These are phyloP conservation scores for Colletotrichum trifolii DNA, from an alignment of 2,329 filamentous ascomycete species.

Conservation along the genomic window DNA sequence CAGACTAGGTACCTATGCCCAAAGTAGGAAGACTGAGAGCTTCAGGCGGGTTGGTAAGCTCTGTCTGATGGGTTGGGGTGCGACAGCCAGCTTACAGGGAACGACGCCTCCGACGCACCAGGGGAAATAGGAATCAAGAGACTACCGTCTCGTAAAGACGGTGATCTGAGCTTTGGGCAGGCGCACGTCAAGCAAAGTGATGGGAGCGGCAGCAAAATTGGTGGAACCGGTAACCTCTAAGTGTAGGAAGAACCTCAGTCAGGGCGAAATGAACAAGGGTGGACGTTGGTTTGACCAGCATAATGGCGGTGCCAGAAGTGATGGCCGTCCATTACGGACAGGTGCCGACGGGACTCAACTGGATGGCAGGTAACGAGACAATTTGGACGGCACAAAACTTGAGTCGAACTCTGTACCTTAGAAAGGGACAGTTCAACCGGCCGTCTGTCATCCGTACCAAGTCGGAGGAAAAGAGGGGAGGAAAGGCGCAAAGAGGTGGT, in stretches of 20 bases:
- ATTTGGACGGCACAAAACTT: not conserved
- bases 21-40: not conserved
- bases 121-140: slow-evolving; percentile 1
- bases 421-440: slow-evolving; percentile 11
- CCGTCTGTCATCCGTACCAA: not conserved
- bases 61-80: slow-evolving; percentile 23
- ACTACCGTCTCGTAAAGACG: not conserved
- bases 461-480: not conserved
- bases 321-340: slow-evolving; percentile 24
- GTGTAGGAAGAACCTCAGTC: too few species aligned
- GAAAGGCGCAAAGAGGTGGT: slow-evolving; percentile 1
- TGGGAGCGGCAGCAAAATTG: not conserved
- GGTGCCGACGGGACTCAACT: slow-evolving; percentile 17
- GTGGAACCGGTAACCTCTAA: too few species aligned
- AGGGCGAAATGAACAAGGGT: slow-evolving; percentile 7
- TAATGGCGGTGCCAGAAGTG: not conserved
- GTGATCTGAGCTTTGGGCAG: slow-evolving; percentile 16
- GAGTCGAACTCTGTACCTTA: slow-evolving; percentile 18
- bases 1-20: not conserved
- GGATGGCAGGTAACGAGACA: slow-evolving; percentile 28
- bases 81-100: slow-evolving; percentile 18
- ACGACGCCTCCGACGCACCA: slow-evolving; percentile 9
- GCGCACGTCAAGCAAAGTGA: not conserved
- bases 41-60: not conserved
- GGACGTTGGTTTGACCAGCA: not conserved